A percentile compares a stretch with the other conserved stretches of the same genome.
These are phyloP conservation scores for Camelina sativa DNA, from an alignment of 345 rosid genomes.

Conservation along the genomic window DNA sequence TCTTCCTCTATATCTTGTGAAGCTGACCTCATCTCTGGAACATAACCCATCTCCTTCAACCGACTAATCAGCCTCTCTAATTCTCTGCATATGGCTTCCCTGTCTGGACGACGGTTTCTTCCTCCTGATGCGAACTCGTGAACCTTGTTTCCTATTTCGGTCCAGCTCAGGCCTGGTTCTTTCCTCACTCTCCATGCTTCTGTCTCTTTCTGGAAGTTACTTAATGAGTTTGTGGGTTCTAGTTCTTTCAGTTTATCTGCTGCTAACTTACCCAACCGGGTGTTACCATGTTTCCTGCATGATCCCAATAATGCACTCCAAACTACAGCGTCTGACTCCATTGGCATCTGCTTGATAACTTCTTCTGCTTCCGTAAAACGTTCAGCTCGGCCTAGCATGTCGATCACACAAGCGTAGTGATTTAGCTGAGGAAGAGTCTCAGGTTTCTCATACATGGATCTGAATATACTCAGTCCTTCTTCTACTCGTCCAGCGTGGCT, in stretches of 20 bases:
- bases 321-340: constrained; percentile 78
- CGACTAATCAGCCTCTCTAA: constrained; percentile 56
- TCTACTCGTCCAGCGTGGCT: constrained; percentile 86
- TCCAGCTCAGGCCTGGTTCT: constrained; percentile 94
- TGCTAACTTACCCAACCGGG: constrained; percentile 62
- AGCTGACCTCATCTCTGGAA: constrained; percentile 71
- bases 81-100: constrained; percentile 56
- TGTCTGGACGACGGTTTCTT: constrained; percentile 61
- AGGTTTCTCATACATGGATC: constrained; percentile 57
- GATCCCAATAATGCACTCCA: constrained; percentile 90
- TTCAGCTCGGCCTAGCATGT: constrained; percentile 85
- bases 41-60: constrained; percentile 74
- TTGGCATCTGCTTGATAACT: constrained; percentile 68
- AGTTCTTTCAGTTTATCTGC: constrained; percentile 64
- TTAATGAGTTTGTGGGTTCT: constrained; percentile 65
- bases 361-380: constrained; percentile 65
- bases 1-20: constrained; percentile 78
- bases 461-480: constrained; percentile 67
- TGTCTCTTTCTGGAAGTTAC: constrained; percentile 83
- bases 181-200: constrained; percentile 61
- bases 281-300: constrained; percentile 81
- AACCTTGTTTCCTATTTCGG: constrained; percentile 63
- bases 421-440: constrained; percentile 67
- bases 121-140: constrained; percentile 89
- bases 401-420: constrained; percentile 87